Evolutionary conservation across 225 moss, liverwort and hornwort species (phyloP).

Genomic region (Pleurozium schreberi): DNA sequence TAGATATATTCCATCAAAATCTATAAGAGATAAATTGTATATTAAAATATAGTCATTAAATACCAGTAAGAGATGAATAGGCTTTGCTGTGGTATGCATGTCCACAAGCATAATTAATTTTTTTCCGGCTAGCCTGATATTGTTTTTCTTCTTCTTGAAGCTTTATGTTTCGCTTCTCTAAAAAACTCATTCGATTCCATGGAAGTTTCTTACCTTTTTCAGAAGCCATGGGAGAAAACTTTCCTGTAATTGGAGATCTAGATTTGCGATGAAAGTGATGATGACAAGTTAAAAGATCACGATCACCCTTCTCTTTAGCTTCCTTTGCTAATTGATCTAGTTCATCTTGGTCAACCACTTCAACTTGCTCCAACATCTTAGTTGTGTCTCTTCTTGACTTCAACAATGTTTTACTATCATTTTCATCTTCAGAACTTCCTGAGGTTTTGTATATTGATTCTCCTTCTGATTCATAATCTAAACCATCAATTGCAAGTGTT

Average conservation of each 20-base stretch:
- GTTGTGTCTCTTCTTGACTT: neutral
- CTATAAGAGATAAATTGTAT: rapidly evolving
- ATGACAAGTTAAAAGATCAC: neutral
- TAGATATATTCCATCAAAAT: too few species aligned
- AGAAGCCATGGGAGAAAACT: neutral
- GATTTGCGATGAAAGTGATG: slow-evolving; percentile 27
- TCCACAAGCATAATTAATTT: neutral
- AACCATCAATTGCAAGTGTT: neutral
- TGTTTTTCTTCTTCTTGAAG: neutral
- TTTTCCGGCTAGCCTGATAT: neutral
- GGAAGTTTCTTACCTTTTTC: neutral
- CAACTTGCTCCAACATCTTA: neutral
- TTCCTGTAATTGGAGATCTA: slow-evolving; percentile 6
- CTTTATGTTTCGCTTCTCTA: neutral
- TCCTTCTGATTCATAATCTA: neutral
- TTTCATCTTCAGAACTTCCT: neutral
- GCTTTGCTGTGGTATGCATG: slow-evolving; percentile 25
- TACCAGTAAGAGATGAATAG: slow-evolving; percentile 6
- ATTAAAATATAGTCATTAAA: too few species aligned
- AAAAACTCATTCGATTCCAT: slow-evolving; percentile 12
- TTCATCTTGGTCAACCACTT: slow-evolving; percentile 3
- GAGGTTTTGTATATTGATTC: slow-evolving; percentile 3
- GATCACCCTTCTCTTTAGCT: neutral
- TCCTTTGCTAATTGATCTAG: neutral
- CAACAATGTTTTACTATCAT: neutral